These are phyloP conservation scores for Naganishia albida DNA, from an alignment of 1,284 basidiomycete genomes.

Conservation along the genomic window DNA sequence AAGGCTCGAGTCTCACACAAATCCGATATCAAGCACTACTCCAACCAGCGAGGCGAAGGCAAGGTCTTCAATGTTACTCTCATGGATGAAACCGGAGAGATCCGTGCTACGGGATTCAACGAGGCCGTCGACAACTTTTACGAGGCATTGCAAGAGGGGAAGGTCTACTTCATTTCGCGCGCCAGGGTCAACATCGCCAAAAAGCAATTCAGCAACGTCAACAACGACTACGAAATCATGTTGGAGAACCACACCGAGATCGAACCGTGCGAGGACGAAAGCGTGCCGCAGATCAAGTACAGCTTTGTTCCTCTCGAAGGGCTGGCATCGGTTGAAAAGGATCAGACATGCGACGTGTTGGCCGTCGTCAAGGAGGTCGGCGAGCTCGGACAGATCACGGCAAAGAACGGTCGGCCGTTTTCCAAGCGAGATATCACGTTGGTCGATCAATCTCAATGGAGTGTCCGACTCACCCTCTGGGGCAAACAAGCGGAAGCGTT, in stretches of 20 bases:
- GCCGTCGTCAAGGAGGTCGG: constrained; percentile 79
- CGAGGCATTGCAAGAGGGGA: constrained; percentile 82
- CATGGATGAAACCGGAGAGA: constrained; percentile 95
- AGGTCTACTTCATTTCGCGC: constrained; percentile 89
- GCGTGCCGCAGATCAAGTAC: constrained; percentile 79
- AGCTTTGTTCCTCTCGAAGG: constrained; percentile 72
- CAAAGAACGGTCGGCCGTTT: constrained; percentile 65
- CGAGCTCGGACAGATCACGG: constrained; percentile 68
- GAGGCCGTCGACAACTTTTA: constrained; percentile 80
- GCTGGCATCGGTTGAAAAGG: constrained; percentile 69
- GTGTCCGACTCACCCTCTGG: constrained; percentile 89
- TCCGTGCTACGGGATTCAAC: constrained; percentile 90
- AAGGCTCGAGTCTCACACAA: constrained; percentile 91
- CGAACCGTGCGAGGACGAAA: constrained; percentile 67
- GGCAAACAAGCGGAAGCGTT: constrained; percentile 92
- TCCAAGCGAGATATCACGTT: constrained; percentile 84
- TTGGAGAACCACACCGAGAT: constrained; percentile 83
- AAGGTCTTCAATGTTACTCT: constrained; percentile 91
- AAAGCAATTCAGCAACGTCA: constrained; percentile 90
- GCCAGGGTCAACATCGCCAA: constrained; percentile 93
- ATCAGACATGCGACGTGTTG: constrained; percentile 79
- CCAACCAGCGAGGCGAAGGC: constrained; percentile 88
- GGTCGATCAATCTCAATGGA: constrained; percentile 79
- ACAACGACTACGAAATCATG: constrained; percentile 91
- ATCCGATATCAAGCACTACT: constrained; percentile 85